Percentiles rank a stretch among this genome's conserved stretches.
Evolutionary conservation across 306 rosid species (phyloP).

Genomic region (Crotalaria pallida): DNA sequence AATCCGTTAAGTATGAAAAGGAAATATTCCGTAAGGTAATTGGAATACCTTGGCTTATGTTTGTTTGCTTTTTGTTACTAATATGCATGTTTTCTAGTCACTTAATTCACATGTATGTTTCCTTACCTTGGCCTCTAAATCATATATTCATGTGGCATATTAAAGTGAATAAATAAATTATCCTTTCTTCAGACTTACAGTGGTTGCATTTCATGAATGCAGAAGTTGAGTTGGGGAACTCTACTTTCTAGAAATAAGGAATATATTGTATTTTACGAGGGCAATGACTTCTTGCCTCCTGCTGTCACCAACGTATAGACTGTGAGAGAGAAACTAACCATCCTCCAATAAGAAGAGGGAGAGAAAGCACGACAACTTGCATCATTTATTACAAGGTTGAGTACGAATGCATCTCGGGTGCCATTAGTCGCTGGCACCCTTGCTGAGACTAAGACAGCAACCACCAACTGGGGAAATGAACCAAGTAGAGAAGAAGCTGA

Average conservation of each 20-base stretch:
- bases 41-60: too few species aligned
- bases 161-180: constrained; percentile 9
- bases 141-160: background rate
- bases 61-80: too few species aligned
- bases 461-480: too few species aligned
- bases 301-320: constrained; percentile 47
- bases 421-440: constrained; percentile 82
- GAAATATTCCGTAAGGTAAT: too few species aligned
- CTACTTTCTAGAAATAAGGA: constrained; percentile 94
- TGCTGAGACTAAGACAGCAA: too few species aligned
- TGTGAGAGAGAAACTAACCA: constrained; percentile 57
- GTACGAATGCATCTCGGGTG: constrained; percentile 38
- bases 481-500: too few species aligned
- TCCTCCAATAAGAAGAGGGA: constrained; percentile 71
- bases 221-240: constrained; percentile 88
- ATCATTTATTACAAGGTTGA: constrained; percentile 30
- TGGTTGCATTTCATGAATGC: constrained; percentile 36
- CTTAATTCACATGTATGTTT: too few species aligned
- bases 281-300: constrained; percentile 88
- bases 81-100: too few species aligned
- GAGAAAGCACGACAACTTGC: constrained; percentile 63
- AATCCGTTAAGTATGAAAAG: too few species aligned
- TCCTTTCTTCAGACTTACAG: constrained; percentile 20
- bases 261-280: constrained; percentile 74
- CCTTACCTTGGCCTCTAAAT: too few species aligned